phyloP scores from a whole-genome alignment of 495 filamentous ascomycete species.

The Penicillium flavigenum region DNA sequence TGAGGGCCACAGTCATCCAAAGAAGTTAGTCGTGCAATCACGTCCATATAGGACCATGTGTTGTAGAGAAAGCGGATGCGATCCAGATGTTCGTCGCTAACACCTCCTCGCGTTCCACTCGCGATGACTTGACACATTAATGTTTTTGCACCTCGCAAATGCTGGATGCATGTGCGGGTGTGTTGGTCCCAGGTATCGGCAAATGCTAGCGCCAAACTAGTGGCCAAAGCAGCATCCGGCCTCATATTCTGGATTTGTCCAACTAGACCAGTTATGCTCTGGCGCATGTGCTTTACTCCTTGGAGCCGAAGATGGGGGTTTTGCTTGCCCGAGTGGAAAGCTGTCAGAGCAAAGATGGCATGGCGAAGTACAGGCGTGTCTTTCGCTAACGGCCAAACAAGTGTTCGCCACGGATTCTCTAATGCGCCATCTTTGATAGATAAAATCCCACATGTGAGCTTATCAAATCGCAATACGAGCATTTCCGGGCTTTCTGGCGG shows the following conservation, averaged over 20 bases:
- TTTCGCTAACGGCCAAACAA: conserved; percentile 69
- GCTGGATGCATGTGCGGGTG: conserved; percentile 70
- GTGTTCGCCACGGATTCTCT: conserved; percentile 77
- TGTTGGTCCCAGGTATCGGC: conserved; percentile 78
- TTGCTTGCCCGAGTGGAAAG: conserved; percentile 69
- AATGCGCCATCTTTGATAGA: conserved; percentile 68
- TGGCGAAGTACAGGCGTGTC: conserved; percentile 70
- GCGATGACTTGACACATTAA: conserved; percentile 60
- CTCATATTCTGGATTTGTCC: conserved; percentile 61
- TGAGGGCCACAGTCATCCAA: conserved; percentile 57
- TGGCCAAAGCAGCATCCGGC: conserved; percentile 67
- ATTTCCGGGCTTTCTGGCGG: conserved; percentile 57
- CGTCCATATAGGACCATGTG: conserved; percentile 81
- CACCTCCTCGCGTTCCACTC: conserved; percentile 34
- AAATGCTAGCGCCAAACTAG: conserved; percentile 71
- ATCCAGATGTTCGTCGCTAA: conserved; percentile 45
- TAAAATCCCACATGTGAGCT: conserved; percentile 72
- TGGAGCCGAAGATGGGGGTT: conserved; percentile 56
- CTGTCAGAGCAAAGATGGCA: conserved; percentile 72
- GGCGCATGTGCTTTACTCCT: conserved; percentile 73
- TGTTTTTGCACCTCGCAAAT: conserved; percentile 68
- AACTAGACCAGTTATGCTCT: conserved; percentile 58
- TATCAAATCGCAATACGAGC: conserved; percentile 66
- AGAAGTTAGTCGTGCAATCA: conserved; percentile 72
- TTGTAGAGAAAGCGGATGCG: conserved; percentile 72